Conservation (phyloP, 768 basidiomycete genomes). For the Exidia glandulosa region DNA sequence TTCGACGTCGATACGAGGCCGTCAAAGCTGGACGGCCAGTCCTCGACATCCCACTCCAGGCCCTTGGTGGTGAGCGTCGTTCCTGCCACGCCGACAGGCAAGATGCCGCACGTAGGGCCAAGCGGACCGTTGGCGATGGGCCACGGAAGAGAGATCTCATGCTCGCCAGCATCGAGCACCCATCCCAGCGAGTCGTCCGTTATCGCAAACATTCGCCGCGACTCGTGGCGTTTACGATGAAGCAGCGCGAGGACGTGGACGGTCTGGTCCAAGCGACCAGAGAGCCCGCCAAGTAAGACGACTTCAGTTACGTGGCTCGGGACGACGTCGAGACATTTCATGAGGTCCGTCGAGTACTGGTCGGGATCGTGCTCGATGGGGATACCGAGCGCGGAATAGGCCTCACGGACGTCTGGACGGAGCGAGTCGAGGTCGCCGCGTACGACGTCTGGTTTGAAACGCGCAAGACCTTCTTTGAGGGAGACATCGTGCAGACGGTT, state of each 20-base stretch:
- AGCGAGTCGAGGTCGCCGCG: slow-evolving; percentile 93
- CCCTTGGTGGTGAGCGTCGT: slow-evolving; percentile 76
- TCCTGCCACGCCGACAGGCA: slow-evolving; percentile 76
- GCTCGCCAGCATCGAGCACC: slow-evolving; percentile 61
- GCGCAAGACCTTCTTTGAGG: not conserved
- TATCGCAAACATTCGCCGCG: slow-evolving; percentile 65
- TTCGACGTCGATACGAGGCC: slow-evolving; percentile 90
- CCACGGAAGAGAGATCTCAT: slow-evolving; percentile 12
- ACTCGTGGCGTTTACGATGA: slow-evolving; percentile 37
- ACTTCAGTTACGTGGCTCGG: slow-evolving; percentile 52
- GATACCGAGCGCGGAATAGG: slow-evolving; percentile 65
- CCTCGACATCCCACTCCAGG: slow-evolving; percentile 77
- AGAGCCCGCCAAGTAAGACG: slow-evolving; percentile 76
- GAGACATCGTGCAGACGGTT: slow-evolving; percentile 64
- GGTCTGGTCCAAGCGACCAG: slow-evolving; percentile 90
- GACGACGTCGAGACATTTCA: slow-evolving; percentile 75
- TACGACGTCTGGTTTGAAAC: slow-evolving; percentile 74
- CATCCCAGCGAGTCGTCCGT: slow-evolving; percentile 91
- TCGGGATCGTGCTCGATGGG: slow-evolving; percentile 53
- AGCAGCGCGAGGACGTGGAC: slow-evolving; percentile 79
- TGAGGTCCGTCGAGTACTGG: slow-evolving; percentile 86
- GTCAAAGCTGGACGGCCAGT: slow-evolving; percentile 64
- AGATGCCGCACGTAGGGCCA: slow-evolving; percentile 87
- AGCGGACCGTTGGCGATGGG: slow-evolving; percentile 31
- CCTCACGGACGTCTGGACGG: slow-evolving; percentile 56